A percentile compares a stretch with the other conserved stretches of the same genome.
phyloP scores from a whole-genome alignment of 164 flowering plant species.

The Liriodendron chinense region DNA sequence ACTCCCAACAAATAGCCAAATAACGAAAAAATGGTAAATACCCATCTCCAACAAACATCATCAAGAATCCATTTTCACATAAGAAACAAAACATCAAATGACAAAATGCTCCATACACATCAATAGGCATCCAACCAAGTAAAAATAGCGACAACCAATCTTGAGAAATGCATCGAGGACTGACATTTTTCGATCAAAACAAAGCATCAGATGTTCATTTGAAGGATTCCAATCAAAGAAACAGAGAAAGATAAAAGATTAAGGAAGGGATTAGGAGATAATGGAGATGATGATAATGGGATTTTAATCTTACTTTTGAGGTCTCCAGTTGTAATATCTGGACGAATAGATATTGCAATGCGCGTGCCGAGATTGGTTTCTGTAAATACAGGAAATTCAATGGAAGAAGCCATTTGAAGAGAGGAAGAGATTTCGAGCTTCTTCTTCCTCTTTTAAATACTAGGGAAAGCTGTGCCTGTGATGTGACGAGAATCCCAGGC shows the following conservation, averaged over 20 bases:
- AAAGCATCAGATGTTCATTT: not conserved
- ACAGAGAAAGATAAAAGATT: not conserved
- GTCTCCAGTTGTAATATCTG: not conserved
- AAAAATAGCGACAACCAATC: too few species aligned
- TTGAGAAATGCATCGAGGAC: too few species aligned
- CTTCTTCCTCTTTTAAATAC: too few species aligned
- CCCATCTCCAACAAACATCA: too few species aligned
- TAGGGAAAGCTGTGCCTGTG: too few species aligned
- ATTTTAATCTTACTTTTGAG: constrained; percentile 1
- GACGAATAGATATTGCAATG: not conserved
- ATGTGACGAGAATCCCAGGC: too few species aligned
- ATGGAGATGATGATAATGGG: not conserved
- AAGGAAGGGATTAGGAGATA: not conserved
- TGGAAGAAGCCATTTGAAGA: not conserved
- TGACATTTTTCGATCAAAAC: not conserved
- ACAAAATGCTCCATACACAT: too few species aligned
- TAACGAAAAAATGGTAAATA: too few species aligned
- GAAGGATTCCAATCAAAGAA: not conserved
- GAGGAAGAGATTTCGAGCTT: not conserved
- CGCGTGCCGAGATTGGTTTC: constrained; percentile 1
- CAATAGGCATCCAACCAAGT: too few species aligned
- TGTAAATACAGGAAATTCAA: not conserved
- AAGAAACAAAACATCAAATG: too few species aligned
- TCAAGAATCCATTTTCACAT: too few species aligned
- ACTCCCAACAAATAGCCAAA: too few species aligned